A percentile compares a stretch with the other conserved stretches of the same genome.
phyloP scores from a whole-genome alignment of 179 eudicot genomes.

The Spinacia oleracea region DNA sequence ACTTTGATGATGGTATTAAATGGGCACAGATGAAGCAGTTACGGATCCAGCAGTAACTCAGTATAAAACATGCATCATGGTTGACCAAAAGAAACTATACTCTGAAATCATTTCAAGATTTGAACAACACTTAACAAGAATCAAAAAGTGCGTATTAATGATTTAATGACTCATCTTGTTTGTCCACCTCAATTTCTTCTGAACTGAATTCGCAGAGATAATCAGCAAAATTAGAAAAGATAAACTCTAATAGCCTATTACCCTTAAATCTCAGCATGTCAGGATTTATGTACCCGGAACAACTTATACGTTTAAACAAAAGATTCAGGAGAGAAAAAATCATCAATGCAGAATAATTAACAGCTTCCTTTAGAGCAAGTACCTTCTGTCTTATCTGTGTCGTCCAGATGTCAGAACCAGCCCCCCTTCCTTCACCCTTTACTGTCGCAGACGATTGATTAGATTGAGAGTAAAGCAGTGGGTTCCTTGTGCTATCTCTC shows the following conservation, averaged over 20 bases:
- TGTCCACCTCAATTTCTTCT: neutral
- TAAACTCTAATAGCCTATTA: neutral
- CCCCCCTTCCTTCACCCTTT: slow-evolving; percentile 39
- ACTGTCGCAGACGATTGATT: slow-evolving; percentile 42
- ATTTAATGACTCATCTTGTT: neutral
- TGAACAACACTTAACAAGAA: neutral
- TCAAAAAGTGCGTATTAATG: neutral
- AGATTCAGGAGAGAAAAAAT: neutral
- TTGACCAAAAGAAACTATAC: neutral
- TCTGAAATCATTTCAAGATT: neutral
- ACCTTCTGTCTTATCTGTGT: slow-evolving; percentile 74
- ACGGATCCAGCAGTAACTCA: too few relatives aligned
- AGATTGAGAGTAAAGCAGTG: slow-evolving; percentile 47
- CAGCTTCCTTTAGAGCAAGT: slow-evolving; percentile 11
- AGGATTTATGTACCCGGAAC: neutral
- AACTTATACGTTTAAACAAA: neutral
- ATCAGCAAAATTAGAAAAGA: neutral
- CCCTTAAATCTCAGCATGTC: neutral
- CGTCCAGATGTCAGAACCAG: slow-evolving; percentile 52
- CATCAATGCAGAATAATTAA: neutral
- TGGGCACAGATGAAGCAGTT: neutral
- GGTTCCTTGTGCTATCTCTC: slow-evolving; percentile 45
- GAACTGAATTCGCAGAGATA: neutral
- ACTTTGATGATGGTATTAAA: neutral
- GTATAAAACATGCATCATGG: neutral